These are phyloP conservation scores for Pleurotus cornucopiae DNA, from an alignment of 768 basidiomycete species.

Conservation along the genomic window DNA sequence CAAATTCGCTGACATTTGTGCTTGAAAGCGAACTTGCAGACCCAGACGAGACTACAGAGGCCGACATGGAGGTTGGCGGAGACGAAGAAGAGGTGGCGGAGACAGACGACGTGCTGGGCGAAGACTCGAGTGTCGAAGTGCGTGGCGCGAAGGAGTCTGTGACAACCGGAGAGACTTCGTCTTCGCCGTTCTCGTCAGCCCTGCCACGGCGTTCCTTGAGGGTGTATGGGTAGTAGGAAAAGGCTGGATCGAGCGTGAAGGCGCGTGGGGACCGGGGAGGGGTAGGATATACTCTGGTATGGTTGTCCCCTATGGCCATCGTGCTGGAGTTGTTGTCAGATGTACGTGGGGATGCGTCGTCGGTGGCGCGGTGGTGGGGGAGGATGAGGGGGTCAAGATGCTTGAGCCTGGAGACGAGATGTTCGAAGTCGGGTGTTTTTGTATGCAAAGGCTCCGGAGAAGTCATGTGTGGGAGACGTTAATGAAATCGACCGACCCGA, in stretches of 20 bases:
- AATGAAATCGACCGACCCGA: background rate
- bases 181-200: no score
- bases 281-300: background rate
- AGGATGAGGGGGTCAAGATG: conserved; percentile 14
- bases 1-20: background rate
- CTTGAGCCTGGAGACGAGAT: conserved; percentile 15
- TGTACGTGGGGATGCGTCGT: conserved; percentile 7
- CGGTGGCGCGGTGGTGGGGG: conserved; percentile 1
- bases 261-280: background rate
- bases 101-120: conserved; percentile 15
- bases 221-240: conserved; percentile 9
- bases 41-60: conserved; percentile 4
- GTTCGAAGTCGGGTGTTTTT: conserved; percentile 14
- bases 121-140: background rate
- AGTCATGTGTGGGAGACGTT: conserved; percentile 18
- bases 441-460: conserved; percentile 15
- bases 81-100: conserved; percentile 30
- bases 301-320: background rate
- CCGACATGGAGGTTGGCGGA: conserved; percentile 13
- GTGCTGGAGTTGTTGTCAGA: conserved; percentile 8
- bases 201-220: background rate
- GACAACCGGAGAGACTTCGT: conserved; percentile 14
- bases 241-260: conserved; percentile 13
- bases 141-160: conserved; percentile 26
- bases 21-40: conserved; percentile 3